These are phyloP conservation scores for Leishmania aethiopica DNA, from an alignment of 208 protist genomes.

Conservation along the genomic window DNA sequence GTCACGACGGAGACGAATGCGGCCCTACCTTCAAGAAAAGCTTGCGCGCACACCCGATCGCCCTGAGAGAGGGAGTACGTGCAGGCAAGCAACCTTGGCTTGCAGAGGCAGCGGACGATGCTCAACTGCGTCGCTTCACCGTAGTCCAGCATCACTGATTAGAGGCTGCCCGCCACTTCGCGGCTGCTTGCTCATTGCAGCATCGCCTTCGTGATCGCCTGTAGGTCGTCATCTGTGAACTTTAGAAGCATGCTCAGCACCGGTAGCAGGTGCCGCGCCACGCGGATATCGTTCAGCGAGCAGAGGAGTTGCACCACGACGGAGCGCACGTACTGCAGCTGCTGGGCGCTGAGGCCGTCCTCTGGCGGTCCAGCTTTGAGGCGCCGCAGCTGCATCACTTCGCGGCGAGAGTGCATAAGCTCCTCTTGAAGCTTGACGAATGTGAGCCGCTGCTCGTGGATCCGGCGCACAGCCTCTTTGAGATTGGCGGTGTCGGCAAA, in stretches of 20 bases:
- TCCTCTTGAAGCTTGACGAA: constrained; percentile 20
- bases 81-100: no score
- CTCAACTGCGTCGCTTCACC: not conserved
- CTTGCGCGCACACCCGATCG: not conserved
- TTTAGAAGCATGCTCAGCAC: constrained; percentile 77
- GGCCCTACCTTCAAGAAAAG: no score
- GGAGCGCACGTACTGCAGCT: constrained; percentile 68
- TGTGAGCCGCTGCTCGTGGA: constrained; percentile 20
- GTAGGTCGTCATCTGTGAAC: constrained; percentile 51
- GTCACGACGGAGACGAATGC: not conserved
- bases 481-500: constrained; percentile 4
- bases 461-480: constrained; percentile 11
- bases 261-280: constrained; percentile 70
- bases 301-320: constrained; percentile 79
- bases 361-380: not conserved
- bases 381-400: constrained; percentile 27
- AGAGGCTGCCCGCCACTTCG: not conserved
- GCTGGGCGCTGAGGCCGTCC: constrained; percentile 53
- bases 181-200: constrained; percentile 31
- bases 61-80: not conserved
- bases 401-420: constrained; percentile 10
- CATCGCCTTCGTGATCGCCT: constrained; percentile 53
- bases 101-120: not conserved
- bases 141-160: not conserved
- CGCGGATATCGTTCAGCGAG: constrained; percentile 41